Evolutionary conservation across 306 rosid species (phyloP).

Genomic region (Rosa lucieae): DNA sequence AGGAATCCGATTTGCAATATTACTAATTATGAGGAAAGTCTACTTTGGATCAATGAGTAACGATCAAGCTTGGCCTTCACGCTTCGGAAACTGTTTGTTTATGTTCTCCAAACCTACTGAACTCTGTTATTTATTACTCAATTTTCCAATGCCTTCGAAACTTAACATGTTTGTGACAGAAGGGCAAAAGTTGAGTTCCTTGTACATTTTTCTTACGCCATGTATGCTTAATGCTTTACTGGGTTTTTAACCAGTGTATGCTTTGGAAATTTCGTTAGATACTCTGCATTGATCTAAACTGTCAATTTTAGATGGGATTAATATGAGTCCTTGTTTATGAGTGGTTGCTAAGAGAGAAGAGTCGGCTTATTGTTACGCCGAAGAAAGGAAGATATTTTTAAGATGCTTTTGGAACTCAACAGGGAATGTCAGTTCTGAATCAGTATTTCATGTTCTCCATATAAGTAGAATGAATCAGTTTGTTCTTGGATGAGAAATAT

Average conservation of each 20-base stretch:
- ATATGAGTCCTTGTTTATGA: not conserved
- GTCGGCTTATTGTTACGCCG: too few relatives aligned
- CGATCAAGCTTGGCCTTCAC: not conserved
- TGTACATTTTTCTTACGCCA: not conserved
- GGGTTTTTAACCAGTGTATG: too few relatives aligned
- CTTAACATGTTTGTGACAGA: not conserved
- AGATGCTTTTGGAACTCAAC: not conserved
- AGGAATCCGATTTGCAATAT: not conserved
- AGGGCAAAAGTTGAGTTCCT: not conserved
- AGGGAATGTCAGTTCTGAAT: too few relatives aligned
- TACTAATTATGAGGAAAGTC: not conserved
- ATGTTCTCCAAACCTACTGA: not conserved
- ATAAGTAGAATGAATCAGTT: too few relatives aligned
- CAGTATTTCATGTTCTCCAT: not conserved
- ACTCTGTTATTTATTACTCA: not conserved
- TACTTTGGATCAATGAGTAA: not conserved
- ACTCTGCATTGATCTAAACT: too few relatives aligned
- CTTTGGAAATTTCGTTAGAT: too few relatives aligned
- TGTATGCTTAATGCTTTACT: not conserved
- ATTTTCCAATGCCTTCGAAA: not conserved
- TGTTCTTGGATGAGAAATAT: too few relatives aligned
- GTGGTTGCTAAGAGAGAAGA: not conserved
- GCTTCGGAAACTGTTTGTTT: not conserved
- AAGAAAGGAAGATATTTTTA: not conserved
- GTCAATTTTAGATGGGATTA: not conserved